These are phyloP conservation scores for Aspergillus proliferans DNA, from an alignment of 2,329 filamentous ascomycete genomes.

Conservation along the genomic window DNA sequence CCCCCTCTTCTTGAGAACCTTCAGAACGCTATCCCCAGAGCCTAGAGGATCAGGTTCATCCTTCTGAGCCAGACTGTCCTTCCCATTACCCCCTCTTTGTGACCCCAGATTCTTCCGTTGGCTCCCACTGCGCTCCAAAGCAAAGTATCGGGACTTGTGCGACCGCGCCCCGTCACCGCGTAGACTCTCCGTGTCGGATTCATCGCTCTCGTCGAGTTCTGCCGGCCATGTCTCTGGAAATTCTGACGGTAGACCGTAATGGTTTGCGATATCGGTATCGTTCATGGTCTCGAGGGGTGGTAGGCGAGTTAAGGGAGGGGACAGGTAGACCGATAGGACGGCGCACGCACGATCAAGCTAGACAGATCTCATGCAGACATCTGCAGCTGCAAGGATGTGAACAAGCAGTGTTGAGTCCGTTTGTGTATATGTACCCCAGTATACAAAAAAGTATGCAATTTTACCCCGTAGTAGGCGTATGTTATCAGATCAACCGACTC, in stretches of 20 bases:
- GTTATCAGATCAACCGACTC: slow-evolving; percentile 15
- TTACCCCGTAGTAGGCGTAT: background rate
- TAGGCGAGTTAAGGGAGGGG: slow-evolving; percentile 2
- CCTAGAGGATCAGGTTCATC: slow-evolving; percentile 92
- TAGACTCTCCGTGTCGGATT: slow-evolving; percentile 52
- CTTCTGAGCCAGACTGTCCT: slow-evolving; percentile 74
- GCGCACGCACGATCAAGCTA: background rate
- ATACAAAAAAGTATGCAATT: no score
- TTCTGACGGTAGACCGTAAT: slow-evolving; percentile 76
- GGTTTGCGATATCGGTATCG: slow-evolving; percentile 76
- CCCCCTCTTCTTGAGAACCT: slow-evolving; percentile 68
- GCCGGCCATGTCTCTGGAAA: slow-evolving; percentile 82
- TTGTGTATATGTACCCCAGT: no score
- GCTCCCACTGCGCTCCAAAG: slow-evolving; percentile 69
- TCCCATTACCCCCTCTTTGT: slow-evolving; percentile 60
- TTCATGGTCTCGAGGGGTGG: slow-evolving; percentile 43
- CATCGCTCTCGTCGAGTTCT: slow-evolving; percentile 68
- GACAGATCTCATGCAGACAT: slow-evolving; percentile 9
- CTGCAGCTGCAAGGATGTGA: slow-evolving; percentile 7
- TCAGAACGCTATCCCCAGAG: slow-evolving; percentile 78
- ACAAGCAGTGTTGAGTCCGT: background rate
- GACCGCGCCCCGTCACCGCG: slow-evolving; percentile 43
- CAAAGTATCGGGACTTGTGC: slow-evolving; percentile 73
- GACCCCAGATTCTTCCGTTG: slow-evolving; percentile 62
- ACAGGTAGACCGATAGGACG: slow-evolving; percentile 3